Base-by-base conservation (phyloP, 805 yeast genomes). In the Sungouiella blattae region DNA sequence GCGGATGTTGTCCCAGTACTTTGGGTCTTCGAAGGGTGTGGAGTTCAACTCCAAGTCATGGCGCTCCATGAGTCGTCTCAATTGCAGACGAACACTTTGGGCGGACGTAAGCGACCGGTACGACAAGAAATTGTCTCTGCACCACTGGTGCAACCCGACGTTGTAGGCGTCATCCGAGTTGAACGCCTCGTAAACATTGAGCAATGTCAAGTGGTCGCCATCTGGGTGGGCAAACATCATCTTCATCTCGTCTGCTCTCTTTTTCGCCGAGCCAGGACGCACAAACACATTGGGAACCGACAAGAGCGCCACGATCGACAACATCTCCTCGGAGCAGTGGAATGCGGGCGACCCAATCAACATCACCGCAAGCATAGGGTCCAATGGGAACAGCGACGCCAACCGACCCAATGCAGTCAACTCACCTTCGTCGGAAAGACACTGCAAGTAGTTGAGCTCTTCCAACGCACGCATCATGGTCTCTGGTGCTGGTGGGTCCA, bases 401-500 rank as follows among this genome's bases (percentile, higher is more conserved):
- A 83, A 59, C 50, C 96, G 75, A 40, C 98, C 98, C 43, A 91
- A 67, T 1, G 93, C 76, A 0, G 98, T 93, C 47, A 91, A 66
- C 36, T 83, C 82, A 41, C 98, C 98, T 30, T 87, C 91, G 57
- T 93, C 96, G 47, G 87, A 86, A 35, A 91, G 72, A 66, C 97
- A 93, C 15, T 83, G 81, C 43, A 91, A 69, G 57, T 87, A 93
- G 57, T 93, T 89, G 53, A 91, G 73, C 60, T 91, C 98, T 61
- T 91, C 98, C 44, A 91, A 69, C 0, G 98, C 98, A 58, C 98
- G 76, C 98, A 93, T 93, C 98, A 91, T 93, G 5, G 98, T 93
- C 62, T 91, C 98, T 7, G 98, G 98, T 2, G 98, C 98, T 11
- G 98, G 98, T 6, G 98, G 98, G 57, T 91, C 98, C 95, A 91